phyloP scores from a whole-genome alignment of 2,329 filamentous ascomycete genomes.

The Monosporascus sp. region DNA sequence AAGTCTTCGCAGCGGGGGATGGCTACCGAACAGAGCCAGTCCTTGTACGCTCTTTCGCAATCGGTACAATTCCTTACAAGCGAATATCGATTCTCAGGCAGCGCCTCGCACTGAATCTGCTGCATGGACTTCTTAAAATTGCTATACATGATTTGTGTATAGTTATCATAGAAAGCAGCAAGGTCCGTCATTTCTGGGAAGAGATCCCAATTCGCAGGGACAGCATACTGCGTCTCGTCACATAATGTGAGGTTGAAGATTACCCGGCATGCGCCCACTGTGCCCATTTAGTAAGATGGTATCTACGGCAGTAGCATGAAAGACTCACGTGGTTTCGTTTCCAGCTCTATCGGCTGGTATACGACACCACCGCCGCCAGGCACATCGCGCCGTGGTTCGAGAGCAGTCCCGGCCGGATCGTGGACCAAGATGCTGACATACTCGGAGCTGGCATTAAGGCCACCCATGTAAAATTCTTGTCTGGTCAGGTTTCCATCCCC shows the following conservation, averaged over 20 bases:
- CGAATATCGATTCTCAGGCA: conserved; percentile 69
- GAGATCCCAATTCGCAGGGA: conserved; percentile 68
- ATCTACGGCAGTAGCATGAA: not conserved
- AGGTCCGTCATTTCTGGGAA: conserved; percentile 58
- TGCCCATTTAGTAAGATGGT: too few relatives aligned
- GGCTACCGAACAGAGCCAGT: conserved; percentile 89
- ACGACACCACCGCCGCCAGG: conserved; percentile 72
- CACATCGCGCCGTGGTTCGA: conserved; percentile 42
- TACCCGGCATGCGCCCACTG: conserved; percentile 58
- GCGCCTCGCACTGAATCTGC: conserved; percentile 80
- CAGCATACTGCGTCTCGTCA: conserved; percentile 81
- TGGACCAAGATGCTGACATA: conserved; percentile 72
- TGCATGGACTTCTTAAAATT: conserved; percentile 78
- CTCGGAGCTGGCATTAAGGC: conserved; percentile 63
- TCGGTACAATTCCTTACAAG: conserved; percentile 70
- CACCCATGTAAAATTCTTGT: conserved; percentile 80
- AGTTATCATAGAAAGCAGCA: conserved; percentile 69
- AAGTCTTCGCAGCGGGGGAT: conserved; percentile 93
- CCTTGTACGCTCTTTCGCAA: conserved; percentile 78
- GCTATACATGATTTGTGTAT: conserved; percentile 62
- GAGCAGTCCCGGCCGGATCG: conserved; percentile 42
- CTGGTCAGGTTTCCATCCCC: conserved; percentile 65
- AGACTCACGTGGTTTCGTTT: conserved; percentile 66
- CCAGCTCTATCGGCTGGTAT: conserved; percentile 66
- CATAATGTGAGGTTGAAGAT: conserved; percentile 87